Evolutionary conservation across 2,329 filamentous ascomycete genomes (phyloP), one percentile per base, ranked within the genome.

Genomic region (Pseudogymnoascus sp.): DNA sequence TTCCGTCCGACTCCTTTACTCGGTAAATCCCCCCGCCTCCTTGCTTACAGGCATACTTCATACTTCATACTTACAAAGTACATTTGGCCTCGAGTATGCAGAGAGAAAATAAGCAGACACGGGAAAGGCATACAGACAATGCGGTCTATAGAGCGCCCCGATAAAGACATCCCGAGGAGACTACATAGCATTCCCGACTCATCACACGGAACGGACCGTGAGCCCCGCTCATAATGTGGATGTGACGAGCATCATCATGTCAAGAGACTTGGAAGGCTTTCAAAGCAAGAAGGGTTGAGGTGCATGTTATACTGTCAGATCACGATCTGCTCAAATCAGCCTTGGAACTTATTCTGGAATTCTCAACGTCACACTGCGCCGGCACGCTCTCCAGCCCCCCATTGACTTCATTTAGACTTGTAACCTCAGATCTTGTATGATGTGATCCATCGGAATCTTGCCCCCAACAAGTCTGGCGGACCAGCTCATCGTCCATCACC

Each of bases 291-390:
- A 55, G 49, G 29, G 11, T 55, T 26, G 29, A 5, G 10, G 29
- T 55, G 49, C 49, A 55, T 55, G 29, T 55, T 55, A 55, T 55
- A 55, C 49, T 33, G 49, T 26, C 49, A 12, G 26, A 33, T 55
- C 29, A 55, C 29, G 49, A 55, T 55, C n/a, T 33, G 49, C 29
- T 33, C 26, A 33, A 55, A 33, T 55, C 29, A 55, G 49, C 49
- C 49, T 55, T 55, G 10, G 45, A 33, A 33, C 49, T 55, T 55
- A 19, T 55, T 55, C 49, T 55, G 49, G 49, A 55, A 55, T 55
- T 55, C 49, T 55, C 26, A 55, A 33, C 26, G 49, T 55, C 29
- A 29, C 49, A 55, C 49, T 55, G 49, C 49, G 49, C 49, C 49
- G 49, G 49, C 29, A 55, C 26, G 10, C n/a, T 55, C 49, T 19